Base-by-base conservation (phyloP, 2,329 filamentous ascomycete genomes). In the Epichloe typhina region DNA sequence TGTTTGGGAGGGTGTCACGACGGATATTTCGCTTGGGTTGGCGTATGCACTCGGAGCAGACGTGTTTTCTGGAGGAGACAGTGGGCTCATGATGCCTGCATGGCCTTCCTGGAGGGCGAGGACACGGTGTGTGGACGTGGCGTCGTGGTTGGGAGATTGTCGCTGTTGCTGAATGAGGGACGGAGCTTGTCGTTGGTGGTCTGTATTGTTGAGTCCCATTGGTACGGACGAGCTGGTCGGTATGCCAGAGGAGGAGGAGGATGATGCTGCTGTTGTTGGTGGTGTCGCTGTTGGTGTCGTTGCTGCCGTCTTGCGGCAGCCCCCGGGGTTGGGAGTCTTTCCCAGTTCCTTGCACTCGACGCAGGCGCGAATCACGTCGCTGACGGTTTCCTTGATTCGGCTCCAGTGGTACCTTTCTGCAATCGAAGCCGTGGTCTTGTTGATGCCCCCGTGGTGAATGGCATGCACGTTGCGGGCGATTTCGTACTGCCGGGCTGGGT, bases 381-480 rank as follows among this genome's bases (percentile, higher is more conserved):
- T 93, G 54, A 96, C 93, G 1, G 91, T 97, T 69, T 96, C 90
- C 66, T 97, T 98, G 71, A 97, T 97, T 54, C 91, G 81, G 46
- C 94, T 90, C 93, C 93, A 98, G 69, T 97, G 93, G 64, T 91
- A 96, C 62, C 84, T 86, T 64, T 96, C 88, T 11, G 91, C 88
- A 61, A 98, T 95, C 19, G 83, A 85, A 19, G 91, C 90, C 1
- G 91, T 97, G 0, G 91, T 97, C 72, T 96, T 96, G 74, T 98
- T 98, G 74, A 97, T 97, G 48, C 93, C 93, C 6, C 86, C 88
- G 63, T 98, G 93, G 41, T 83, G 77, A 51, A 71, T 67, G 52
- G 81, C 74, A 67, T 98, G 93, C 38, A 90, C 77, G 52, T 77
- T 74, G 44, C 86, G 76, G 12, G 90, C 88, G 59, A 97, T 93